Percentiles rank a stretch among this genome's conserved stretches.
phyloP scores from a whole-genome alignment of 2,329 filamentous ascomycete genomes.

The Arthroderma sp. region DNA sequence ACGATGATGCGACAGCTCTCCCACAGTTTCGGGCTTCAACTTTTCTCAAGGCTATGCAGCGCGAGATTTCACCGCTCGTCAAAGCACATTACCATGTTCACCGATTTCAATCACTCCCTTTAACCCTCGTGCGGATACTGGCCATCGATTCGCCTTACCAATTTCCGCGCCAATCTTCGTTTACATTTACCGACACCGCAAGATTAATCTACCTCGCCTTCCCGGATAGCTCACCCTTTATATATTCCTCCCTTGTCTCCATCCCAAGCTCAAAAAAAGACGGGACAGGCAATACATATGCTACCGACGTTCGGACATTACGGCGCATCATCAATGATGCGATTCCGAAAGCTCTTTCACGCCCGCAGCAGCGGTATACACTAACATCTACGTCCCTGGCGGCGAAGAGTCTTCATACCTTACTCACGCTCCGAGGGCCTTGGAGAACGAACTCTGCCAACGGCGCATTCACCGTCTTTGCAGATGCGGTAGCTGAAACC shows the following conservation, averaged over 20 bases:
- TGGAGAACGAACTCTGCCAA: constrained; percentile 59
- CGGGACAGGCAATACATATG: constrained; percentile 12
- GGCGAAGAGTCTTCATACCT: constrained; percentile 57
- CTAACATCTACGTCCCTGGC: constrained; percentile 56
- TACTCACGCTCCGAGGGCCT: constrained; percentile 57
- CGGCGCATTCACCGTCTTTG: constrained; percentile 70
- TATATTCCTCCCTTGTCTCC: constrained; percentile 50
- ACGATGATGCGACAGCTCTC: constrained; percentile 31
- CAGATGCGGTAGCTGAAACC: constrained; percentile 46
- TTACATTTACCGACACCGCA: constrained; percentile 45
- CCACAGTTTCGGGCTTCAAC: constrained; percentile 70
- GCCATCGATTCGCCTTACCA: constrained; percentile 73
- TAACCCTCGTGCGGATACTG: constrained; percentile 66
- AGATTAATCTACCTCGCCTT: constrained; percentile 70
- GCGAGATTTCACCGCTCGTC: constrained; percentile 61
- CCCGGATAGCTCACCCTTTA: constrained; percentile 63
- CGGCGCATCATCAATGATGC: constrained; percentile 62
- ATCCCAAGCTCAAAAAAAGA: constrained; percentile 30
- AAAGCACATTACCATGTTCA: constrained; percentile 76
- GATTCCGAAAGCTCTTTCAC: constrained; percentile 69
- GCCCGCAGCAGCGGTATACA: constrained; percentile 58
- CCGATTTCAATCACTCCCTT: constrained; percentile 50
- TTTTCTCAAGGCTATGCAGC: constrained; percentile 64
- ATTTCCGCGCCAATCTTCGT: constrained; percentile 31
- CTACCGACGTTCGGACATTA: constrained; percentile 50